phyloP scores from a whole-genome alignment of 169 alveolate genomes.

The Hammondia hammondi region DNA sequence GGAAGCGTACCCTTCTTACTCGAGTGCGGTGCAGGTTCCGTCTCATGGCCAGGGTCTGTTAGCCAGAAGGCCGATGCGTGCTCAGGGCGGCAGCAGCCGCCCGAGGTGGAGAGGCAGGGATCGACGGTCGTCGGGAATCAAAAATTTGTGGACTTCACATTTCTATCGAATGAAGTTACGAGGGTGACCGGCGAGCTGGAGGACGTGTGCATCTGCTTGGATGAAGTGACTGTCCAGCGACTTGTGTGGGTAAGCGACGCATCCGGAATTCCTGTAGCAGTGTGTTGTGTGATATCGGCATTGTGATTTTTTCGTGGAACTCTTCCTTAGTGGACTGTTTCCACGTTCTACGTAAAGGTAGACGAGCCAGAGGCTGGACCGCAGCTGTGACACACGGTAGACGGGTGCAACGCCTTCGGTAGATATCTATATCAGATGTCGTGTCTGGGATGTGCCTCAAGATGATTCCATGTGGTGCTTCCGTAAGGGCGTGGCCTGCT shows the following conservation, averaged over 20 bases:
- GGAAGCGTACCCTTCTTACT: not conserved
- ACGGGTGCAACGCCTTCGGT: too few relatives aligned
- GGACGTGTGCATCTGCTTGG: constrained; percentile 4
- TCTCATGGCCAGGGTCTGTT: not conserved
- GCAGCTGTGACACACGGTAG: too few relatives aligned
- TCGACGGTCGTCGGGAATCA: not conserved
- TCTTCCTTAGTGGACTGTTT: too few relatives aligned
- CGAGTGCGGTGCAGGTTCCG: not conserved
- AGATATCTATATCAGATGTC: too few relatives aligned
- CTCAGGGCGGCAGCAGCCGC: not conserved
- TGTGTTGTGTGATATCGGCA: too few relatives aligned
- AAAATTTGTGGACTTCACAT: not conserved
- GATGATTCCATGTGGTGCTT: too few relatives aligned
- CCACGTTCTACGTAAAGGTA: too few relatives aligned
- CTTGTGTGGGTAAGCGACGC: not conserved
- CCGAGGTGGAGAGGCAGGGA: not conserved
- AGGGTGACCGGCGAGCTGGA: not conserved
- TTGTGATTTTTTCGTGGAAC: too few relatives aligned
- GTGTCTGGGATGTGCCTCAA: too few relatives aligned
- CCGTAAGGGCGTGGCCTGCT: too few relatives aligned
- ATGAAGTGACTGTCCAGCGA: not conserved
- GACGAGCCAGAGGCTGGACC: too few relatives aligned
- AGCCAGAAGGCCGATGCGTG: not conserved
- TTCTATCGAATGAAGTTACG: not conserved
- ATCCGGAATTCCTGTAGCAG: too few relatives aligned